Conservation (phyloP, 148 eudicot genomes). For the Silene latifolia region DNA sequence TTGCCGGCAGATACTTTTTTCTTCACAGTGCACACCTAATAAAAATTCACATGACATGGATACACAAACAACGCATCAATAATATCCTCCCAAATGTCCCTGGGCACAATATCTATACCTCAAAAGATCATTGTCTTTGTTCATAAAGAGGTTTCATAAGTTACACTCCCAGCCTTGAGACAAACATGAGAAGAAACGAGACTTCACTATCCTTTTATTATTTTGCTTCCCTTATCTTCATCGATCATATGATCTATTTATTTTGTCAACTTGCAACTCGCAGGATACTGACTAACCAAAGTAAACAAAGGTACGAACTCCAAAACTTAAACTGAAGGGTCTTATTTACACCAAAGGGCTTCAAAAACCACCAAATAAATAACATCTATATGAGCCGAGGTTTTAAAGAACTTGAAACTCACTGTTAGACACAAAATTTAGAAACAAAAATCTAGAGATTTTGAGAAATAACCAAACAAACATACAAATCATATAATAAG, state of each 20-base stretch:
- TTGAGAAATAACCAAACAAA: background rate
- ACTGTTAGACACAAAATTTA: background rate
- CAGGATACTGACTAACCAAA: background rate
- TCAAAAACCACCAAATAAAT: background rate
- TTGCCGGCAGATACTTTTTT: slow-evolving; percentile 55
- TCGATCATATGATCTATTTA: background rate
- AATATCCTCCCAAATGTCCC: background rate
- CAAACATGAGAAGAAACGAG: background rate
- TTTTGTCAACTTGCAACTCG: background rate
- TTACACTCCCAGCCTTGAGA: background rate
- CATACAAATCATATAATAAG: background rate
- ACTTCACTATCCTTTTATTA: too few species aligned
- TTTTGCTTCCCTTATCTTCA: background rate
- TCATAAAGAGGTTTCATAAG: background rate
- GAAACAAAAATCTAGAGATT: background rate
- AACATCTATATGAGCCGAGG: background rate
- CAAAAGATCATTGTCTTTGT: background rate
- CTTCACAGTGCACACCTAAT: slow-evolving; percentile 73
- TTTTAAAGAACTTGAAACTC: background rate
- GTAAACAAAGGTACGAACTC: background rate
- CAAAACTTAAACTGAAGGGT: background rate
- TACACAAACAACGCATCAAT: slow-evolving; percentile 7
- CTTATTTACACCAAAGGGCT: background rate
- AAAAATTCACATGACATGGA: slow-evolving; percentile 20
- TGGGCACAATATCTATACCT: too few species aligned